Evolutionary conservation across 345 rosid species (phyloP).

Genomic region (Eucalyptus polyanthemos): DNA sequence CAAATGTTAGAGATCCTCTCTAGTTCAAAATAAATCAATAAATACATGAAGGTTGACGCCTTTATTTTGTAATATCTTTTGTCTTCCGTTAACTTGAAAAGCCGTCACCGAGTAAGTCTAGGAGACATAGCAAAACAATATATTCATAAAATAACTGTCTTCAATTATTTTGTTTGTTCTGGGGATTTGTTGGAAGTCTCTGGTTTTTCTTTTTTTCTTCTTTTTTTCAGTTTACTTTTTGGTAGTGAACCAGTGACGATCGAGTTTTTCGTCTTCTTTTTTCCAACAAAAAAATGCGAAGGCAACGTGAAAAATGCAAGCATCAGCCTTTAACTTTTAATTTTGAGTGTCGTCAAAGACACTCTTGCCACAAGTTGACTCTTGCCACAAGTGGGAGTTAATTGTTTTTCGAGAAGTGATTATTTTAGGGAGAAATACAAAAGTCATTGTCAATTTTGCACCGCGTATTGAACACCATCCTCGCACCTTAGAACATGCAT

Average conservation of each 20-base stretch:
- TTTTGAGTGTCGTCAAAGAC: neutral
- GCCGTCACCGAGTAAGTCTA: neutral
- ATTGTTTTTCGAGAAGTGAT: no score
- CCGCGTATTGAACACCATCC: no score
- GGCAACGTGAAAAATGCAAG: neutral
- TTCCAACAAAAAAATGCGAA: neutral
- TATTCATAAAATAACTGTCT: neutral
- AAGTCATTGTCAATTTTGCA: no score
- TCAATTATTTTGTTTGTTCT: neutral
- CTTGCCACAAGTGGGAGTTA: neutral
- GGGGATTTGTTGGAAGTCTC: neutral
- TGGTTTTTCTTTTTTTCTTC: neutral
- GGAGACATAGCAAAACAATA: neutral
- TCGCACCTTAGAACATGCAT: no score
- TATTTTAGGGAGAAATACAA: no score
- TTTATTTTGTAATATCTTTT: neutral
- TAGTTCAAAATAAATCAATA: neutral
- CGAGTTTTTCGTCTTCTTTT: neutral
- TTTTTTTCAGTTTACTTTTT: neutral
- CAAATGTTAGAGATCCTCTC: neutral
- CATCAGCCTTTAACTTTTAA: neutral
- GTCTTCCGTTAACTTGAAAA: neutral
- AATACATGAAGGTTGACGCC: neutral
- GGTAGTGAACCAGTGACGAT: neutral
- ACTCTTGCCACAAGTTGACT: neutral